phyloP scores from a whole-genome alignment of 208 protist genomes.

The Wallacemonas collosoma region DNA sequence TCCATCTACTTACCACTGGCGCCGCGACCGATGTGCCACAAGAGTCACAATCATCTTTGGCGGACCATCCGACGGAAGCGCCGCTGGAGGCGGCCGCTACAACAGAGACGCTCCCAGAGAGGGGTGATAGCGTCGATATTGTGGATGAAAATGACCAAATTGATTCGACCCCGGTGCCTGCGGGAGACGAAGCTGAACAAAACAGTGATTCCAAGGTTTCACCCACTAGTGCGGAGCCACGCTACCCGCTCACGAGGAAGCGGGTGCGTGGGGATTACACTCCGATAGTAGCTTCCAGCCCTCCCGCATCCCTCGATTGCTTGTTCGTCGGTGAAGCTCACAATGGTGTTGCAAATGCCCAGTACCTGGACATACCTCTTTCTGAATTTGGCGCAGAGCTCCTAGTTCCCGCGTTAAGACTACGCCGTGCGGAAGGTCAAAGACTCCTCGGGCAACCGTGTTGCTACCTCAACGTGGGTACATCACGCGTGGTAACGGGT shows the following conservation, averaged over 20 bases:
- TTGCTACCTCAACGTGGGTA: conserved; percentile 1
- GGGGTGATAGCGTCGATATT: neutral
- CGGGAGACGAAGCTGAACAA: neutral
- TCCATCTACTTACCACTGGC: neutral
- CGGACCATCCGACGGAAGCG: no score
- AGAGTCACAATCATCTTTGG: neutral
- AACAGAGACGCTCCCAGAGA: neutral
- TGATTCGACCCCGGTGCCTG: neutral
- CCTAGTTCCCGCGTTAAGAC: neutral
- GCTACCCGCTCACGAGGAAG: neutral
- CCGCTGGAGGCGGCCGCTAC: neutral
- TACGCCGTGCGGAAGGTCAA: conserved; percentile 8
- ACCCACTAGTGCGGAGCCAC: neutral
- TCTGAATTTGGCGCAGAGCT: conserved; percentile 7
- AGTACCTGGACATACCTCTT: conserved; percentile 12
- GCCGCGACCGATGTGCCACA: neutral
- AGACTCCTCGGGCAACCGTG: conserved; percentile 7
- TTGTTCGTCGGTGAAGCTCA: neutral
- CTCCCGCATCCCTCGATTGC: neutral
- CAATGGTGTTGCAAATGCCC: conserved; percentile 5
- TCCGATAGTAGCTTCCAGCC: neutral
- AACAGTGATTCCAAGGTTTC: neutral
- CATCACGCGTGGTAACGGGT: conserved; percentile 3
- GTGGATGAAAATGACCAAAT: neutral
- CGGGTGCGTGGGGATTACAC: neutral